Percentiles rank a stretch among this genome's conserved stretches.
These are phyloP conservation scores for Apiospora kogelbergensis DNA, from an alignment of 2,329 filamentous ascomycete genomes.

Conservation along the genomic window DNA sequence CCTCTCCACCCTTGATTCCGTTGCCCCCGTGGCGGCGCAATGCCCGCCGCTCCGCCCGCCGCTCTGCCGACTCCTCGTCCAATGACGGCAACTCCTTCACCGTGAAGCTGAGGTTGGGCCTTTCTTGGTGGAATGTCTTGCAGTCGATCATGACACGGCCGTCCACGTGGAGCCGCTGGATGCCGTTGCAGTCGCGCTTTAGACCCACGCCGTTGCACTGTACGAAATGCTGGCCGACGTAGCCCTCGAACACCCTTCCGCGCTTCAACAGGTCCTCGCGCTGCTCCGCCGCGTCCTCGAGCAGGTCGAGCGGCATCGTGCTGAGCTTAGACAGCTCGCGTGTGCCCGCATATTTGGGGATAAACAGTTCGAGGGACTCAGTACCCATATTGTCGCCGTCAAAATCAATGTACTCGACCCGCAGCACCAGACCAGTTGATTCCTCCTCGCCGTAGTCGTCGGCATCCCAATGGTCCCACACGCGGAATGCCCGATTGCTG, in stretches of 20 bases:
- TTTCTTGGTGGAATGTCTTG: constrained; percentile 32
- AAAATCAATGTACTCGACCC: constrained; percentile 31
- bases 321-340: constrained; percentile 27
- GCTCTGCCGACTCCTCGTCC: constrained; percentile 16
- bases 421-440: constrained; percentile 23
- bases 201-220: constrained; percentile 33
- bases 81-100: constrained; percentile 17
- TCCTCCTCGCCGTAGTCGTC: constrained; percentile 28
- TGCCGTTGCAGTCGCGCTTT: constrained; percentile 16
- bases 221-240: constrained; percentile 32
- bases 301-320: constrained; percentile 29
- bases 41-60: constrained; percentile 16
- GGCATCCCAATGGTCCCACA: constrained; percentile 16
- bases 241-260: constrained; percentile 33
- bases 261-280: constrained; percentile 25
- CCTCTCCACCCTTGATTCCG: not conserved
- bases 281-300: constrained; percentile 24
- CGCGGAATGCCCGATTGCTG: constrained; percentile 30
- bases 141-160: constrained; percentile 37
- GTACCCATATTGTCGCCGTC: constrained; percentile 35
- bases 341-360: constrained; percentile 28
- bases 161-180: constrained; percentile 26
- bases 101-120: constrained; percentile 25
- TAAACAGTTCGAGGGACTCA: constrained; percentile 22
- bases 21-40: constrained; percentile 24